Conservation (phyloP, 768 basidiomycete genomes). For the Mycena capillaripes region DNA sequence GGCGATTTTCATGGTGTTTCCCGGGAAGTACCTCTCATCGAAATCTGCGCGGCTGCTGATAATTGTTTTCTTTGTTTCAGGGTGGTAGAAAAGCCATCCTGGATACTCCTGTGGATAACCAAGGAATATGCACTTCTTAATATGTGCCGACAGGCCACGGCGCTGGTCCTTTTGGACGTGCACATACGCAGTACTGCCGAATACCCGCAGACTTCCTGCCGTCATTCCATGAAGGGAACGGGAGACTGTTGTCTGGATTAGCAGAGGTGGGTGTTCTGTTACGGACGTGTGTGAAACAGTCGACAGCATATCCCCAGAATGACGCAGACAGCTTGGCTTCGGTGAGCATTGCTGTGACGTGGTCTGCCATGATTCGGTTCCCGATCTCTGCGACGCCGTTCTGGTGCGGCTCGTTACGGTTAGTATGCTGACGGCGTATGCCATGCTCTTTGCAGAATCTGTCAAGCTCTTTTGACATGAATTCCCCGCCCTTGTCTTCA, state of each 20-base stretch:
- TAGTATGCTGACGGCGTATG: conserved; percentile 41
- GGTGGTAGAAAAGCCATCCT: conserved; percentile 53
- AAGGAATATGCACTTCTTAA: conserved; percentile 52
- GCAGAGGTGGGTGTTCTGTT: conserved; percentile 37
- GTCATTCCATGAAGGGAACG: conserved; percentile 34
- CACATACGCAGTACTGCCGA: conserved; percentile 56
- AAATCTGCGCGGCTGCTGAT: conserved; percentile 47
- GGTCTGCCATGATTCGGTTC: conserved; percentile 53
- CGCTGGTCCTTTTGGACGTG: conserved; percentile 51
- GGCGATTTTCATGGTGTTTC: conserved; percentile 17
- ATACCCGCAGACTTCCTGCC: conserved; percentile 49
- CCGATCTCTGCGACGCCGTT: conserved; percentile 59
- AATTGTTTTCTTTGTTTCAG: conserved; percentile 42
- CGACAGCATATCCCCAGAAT: conserved; percentile 42
- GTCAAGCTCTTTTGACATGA: conserved; percentile 41
- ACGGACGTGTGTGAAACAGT: conserved; percentile 38
- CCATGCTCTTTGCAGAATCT: conserved; percentile 41
- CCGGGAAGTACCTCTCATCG: conserved; percentile 49
- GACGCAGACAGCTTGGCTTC: conserved; percentile 36
- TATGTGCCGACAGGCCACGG: conserved; percentile 43
- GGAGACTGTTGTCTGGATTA: conserved; percentile 27
- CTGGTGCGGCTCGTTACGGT: conserved; percentile 50
- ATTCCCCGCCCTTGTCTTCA: conserved; percentile 55
- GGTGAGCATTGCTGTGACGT: conserved; percentile 46
- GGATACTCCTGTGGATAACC: conserved; percentile 50